Percentiles rank a stretch among this genome's conserved stretches.
phyloP scores from a whole-genome alignment of 208 protist species.

The Tritrichomonas foetus region DNA sequence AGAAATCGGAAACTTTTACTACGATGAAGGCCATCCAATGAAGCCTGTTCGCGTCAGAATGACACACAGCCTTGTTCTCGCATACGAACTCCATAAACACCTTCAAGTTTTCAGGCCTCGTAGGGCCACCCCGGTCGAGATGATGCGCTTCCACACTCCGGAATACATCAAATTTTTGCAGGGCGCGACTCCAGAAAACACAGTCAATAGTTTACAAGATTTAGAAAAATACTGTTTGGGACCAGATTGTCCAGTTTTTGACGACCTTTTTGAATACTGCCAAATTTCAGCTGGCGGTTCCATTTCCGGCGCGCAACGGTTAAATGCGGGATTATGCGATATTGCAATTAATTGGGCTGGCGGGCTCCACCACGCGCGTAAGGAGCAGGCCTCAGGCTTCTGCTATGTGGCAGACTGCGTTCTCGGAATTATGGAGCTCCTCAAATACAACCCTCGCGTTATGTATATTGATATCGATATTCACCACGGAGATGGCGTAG shows the following conservation, averaged over 20 bases:
- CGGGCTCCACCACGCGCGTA: slow-evolving; percentile 90
- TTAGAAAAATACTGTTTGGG: slow-evolving; percentile 52
- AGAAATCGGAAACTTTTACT: slow-evolving; percentile 61
- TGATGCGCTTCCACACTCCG: slow-evolving; percentile 55
- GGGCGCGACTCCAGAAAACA: slow-evolving; percentile 55
- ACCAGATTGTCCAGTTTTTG: slow-evolving; percentile 61
- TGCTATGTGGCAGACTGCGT: slow-evolving; percentile 99
- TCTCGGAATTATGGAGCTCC: slow-evolving; percentile 93
- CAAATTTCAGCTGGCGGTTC: slow-evolving; percentile 57
- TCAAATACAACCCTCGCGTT: slow-evolving; percentile 83
- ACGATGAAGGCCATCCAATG: slow-evolving; percentile 60
- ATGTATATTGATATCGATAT: slow-evolving; percentile 99
- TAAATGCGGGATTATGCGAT: slow-evolving; percentile 75
- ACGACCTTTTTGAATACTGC: slow-evolving; percentile 62
- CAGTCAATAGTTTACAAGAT: background rate
- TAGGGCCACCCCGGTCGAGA: slow-evolving; percentile 52
- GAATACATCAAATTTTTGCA: slow-evolving; percentile 61
- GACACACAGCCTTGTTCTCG: slow-evolving; percentile 60
- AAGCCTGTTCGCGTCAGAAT: slow-evolving; percentile 61
- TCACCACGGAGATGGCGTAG: slow-evolving; percentile 95
- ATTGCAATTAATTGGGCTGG: slow-evolving; percentile 98
- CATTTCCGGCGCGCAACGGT: slow-evolving; percentile 80
- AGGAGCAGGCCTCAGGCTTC: slow-evolving; percentile 87
- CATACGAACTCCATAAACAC: slow-evolving; percentile 60
- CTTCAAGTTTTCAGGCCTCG: slow-evolving; percentile 60